Percentiles rank a stretch among this genome's conserved stretches.
These are phyloP conservation scores for Saprolegnia diclina DNA, from an alignment of 352 stramenopile species.

Conservation along the genomic window DNA sequence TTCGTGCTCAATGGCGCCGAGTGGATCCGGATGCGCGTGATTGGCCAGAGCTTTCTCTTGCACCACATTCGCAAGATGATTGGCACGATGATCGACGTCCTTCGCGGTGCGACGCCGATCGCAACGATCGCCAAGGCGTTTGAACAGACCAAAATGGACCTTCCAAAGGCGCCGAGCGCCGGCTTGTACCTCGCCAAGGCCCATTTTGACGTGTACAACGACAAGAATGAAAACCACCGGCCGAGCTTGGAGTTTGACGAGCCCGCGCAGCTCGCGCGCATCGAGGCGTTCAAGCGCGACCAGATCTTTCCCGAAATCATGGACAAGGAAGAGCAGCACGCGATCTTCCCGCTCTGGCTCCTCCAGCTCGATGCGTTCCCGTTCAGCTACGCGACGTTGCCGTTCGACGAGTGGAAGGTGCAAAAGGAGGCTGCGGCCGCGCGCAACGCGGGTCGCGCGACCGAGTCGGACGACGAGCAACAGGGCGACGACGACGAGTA, in stretches of 20 bases:
- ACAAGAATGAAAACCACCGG: slow-evolving; percentile 66
- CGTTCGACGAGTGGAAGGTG: slow-evolving; percentile 61
- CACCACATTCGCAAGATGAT: slow-evolving; percentile 99
- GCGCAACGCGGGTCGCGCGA: not conserved
- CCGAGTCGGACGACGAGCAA: slow-evolving; percentile 20
- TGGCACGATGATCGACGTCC: slow-evolving; percentile 65
- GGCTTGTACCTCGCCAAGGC: slow-evolving; percentile 72
- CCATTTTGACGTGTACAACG: slow-evolving; percentile 84
- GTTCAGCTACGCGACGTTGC: slow-evolving; percentile 55
- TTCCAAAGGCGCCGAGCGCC: slow-evolving; percentile 82
- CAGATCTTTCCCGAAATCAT: slow-evolving; percentile 83
- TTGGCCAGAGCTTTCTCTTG: slow-evolving; percentile 96
- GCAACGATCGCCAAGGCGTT: slow-evolving; percentile 54
- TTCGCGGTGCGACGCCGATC: slow-evolving; percentile 47
- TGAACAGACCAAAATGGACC: slow-evolving; percentile 76
- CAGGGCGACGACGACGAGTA: slow-evolving; percentile 20
- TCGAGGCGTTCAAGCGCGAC: slow-evolving; percentile 75
- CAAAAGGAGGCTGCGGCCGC: slow-evolving; percentile 52
- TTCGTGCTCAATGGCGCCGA: slow-evolving; percentile 89
- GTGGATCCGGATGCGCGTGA: slow-evolving; percentile 93
- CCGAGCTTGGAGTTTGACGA: slow-evolving; percentile 53
- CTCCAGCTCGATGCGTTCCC: slow-evolving; percentile 59
- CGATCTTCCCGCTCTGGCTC: slow-evolving; percentile 79
- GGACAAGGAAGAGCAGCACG: slow-evolving; percentile 61
- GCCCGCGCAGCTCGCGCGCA: slow-evolving; percentile 34